Conservation (phyloP, 2,329 filamentous ascomycete species). For the Sordariomycetes sp. region DNA sequence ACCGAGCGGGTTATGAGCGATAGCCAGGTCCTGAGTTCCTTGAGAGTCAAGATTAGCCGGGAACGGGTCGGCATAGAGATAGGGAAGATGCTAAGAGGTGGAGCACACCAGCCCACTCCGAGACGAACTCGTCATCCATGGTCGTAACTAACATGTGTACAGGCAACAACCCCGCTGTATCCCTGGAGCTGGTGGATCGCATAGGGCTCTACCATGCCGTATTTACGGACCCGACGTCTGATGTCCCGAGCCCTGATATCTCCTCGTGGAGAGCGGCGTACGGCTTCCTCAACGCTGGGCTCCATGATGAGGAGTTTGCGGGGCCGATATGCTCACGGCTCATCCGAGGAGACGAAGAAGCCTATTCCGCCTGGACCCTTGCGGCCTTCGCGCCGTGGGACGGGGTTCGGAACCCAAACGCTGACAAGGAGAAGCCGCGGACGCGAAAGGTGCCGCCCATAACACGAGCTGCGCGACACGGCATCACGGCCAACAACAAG, state of each 20-base stretch:
- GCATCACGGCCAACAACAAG: constrained; percentile 71
- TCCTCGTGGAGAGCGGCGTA: constrained; percentile 55
- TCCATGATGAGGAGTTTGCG: constrained; percentile 25
- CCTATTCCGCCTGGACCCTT: constrained; percentile 68
- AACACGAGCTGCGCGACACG: constrained; percentile 59
- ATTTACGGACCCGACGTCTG: constrained; percentile 57
- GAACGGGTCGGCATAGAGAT: constrained; percentile 82
- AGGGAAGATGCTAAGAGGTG: constrained; percentile 81
- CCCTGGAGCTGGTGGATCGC: constrained; percentile 55
- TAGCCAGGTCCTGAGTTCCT: constrained; percentile 61
- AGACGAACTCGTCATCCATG: no score
- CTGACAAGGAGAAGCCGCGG: constrained; percentile 33
- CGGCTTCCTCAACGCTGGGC: constrained; percentile 45
- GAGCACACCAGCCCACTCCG: neutral
- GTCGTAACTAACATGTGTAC: neutral
- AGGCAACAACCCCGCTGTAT: constrained; percentile 48
- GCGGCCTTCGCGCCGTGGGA: constrained; percentile 67
- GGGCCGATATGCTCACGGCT: constrained; percentile 42
- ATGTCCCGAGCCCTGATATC: constrained; percentile 44
- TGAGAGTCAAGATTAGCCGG: constrained; percentile 83
- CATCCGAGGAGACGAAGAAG: constrained; percentile 50
- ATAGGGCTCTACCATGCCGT: constrained; percentile 61
- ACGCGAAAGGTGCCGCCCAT: constrained; percentile 37
- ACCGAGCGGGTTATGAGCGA: constrained; percentile 68
- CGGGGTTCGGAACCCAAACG: constrained; percentile 30